Evolutionary conservation across 75 land plant genomes (phyloP), one percentile per base, ranked within the genome.

Genomic region (Adiantum capillusveneris): DNA sequence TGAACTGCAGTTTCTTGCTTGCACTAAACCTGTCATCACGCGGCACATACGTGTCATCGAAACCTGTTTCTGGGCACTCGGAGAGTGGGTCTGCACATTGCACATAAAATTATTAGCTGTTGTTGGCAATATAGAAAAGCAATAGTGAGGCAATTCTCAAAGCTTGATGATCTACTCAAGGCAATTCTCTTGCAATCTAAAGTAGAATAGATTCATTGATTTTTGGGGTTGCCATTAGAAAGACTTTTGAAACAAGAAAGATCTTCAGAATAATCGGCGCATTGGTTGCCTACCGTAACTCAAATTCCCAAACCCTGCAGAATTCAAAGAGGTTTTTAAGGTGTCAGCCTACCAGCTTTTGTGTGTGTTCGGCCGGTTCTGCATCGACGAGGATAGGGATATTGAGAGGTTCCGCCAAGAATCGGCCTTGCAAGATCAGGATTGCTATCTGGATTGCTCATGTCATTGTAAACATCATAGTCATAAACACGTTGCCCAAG

Each of bases 391-490:
- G 95, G 95, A 49, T 82, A 89, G 0, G 89, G 95, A 7, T 69
- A 67, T 37, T 76, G 30, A 43, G 73, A 58, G 44, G 44, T 31
- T 9, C 85, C 85, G 6, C 97, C 97, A 12, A 87, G 80, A 9
- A 53, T 53, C 1, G 97, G 97, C 30, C 97, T 39, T 26, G 74
- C 56, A 20, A 70, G 56, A 0, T 81, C 72, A 29, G 30, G 31
- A 17, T 70, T 75, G 53, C 59, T 79, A 37, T 91, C 94, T 9
- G 88, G 88, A 29, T 91, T 80, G 6, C 97, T 94, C 55, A 91
- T 56, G 59, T 91, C 97, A 63, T 91, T 91, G 75, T 91, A 91
- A 43, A 75, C 69, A 49, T 84, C 94, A 58, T 69, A 91, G 63
- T 91, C 97, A 39, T 88, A 91, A 0, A 84, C 66, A 51, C 85